phyloP scores from a whole-genome alignment of 2,329 filamentous ascomycete genomes.

The Dothistroma septosporum region DNA sequence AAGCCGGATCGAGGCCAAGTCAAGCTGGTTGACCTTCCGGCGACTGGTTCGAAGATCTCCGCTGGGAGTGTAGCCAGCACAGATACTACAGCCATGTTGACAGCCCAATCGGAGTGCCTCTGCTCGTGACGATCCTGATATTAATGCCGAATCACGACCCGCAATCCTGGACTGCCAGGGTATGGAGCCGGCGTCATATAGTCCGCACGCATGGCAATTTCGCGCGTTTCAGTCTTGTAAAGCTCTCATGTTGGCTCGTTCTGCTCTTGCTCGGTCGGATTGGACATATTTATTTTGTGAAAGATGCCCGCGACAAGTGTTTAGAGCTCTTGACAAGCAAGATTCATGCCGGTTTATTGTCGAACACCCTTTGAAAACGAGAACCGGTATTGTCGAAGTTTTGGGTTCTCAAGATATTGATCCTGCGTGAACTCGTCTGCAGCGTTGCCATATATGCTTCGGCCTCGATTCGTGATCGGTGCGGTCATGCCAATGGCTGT shows the following conservation, averaged over 20 bases:
- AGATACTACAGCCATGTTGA: too few relatives aligned
- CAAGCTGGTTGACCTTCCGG: too few relatives aligned
- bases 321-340: slow-evolving; percentile 16
- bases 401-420: slow-evolving; percentile 27
- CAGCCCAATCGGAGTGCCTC: too few relatives aligned
- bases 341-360: slow-evolving; percentile 13
- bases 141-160: slow-evolving; percentile 5
- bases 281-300: slow-evolving; percentile 14
- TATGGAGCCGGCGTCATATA: slow-evolving; percentile 11
- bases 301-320: slow-evolving; percentile 13
- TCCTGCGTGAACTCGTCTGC: slow-evolving; percentile 35
- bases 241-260: slow-evolving; percentile 12
- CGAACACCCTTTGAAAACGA: slow-evolving; percentile 15
- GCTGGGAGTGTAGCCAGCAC: too few relatives aligned
- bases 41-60: too few relatives aligned
- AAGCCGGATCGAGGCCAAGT: too few relatives aligned
- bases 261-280: slow-evolving; percentile 4
- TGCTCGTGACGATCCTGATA: neutral
- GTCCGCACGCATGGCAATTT: slow-evolving; percentile 15
- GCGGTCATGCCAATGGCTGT: slow-evolving; percentile 30
- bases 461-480: slow-evolving; percentile 32
- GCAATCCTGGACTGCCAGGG: slow-evolving; percentile 9
- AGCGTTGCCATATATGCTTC: slow-evolving; percentile 30
- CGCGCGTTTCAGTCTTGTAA: slow-evolving; percentile 13
- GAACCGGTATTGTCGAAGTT: slow-evolving; percentile 5